phyloP scores from a whole-genome alignment of 306 rosid species.

The Myrica gale region DNA sequence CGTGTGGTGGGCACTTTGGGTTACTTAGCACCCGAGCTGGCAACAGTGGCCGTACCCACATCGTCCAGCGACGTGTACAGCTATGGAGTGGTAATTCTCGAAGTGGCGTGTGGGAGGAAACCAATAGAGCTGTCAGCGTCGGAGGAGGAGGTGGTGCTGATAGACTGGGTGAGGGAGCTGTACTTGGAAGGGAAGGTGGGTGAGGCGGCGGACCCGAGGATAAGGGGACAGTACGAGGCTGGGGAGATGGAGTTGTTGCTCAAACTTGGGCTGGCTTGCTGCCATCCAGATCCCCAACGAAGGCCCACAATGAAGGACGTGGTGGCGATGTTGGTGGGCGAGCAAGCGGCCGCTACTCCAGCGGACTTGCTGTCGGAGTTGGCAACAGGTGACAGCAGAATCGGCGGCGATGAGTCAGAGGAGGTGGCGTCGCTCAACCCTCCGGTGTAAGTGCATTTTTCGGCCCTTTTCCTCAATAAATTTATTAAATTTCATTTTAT shows the following conservation, averaged over 20 bases:
- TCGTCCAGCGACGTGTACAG: constrained; percentile 79
- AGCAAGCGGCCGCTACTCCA: constrained; percentile 39
- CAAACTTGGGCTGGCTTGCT: constrained; percentile 88
- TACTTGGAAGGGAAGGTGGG: constrained; percentile 41
- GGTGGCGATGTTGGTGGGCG: constrained; percentile 56
- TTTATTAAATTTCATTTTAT: too few relatives aligned
- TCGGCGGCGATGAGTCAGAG: neutral
- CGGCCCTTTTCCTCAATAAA: neutral
- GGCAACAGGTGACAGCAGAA: constrained; percentile 26
- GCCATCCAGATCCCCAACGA: constrained; percentile 76
- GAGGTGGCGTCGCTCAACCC: constrained; percentile 22
- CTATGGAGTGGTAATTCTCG: constrained; percentile 85
- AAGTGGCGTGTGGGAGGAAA: constrained; percentile 80
- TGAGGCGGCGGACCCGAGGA: constrained; percentile 62
- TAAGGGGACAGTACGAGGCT: constrained; percentile 45
- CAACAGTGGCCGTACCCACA: constrained; percentile 57
- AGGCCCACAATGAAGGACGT: constrained; percentile 85
- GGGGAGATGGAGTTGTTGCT: constrained; percentile 65
- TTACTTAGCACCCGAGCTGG: constrained; percentile 85
- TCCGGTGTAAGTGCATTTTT: constrained; percentile 31
- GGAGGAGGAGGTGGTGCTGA: constrained; percentile 68
- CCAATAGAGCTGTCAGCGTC: constrained; percentile 53
- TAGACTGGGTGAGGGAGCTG: constrained; percentile 81
- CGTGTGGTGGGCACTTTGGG: constrained; percentile 90
- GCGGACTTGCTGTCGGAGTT: constrained; percentile 48